Percentiles rank a stretch among this genome's conserved stretches.
phyloP scores from a whole-genome alignment of 139 green algal genomes.

The Chlamydomonas incerta region DNA sequence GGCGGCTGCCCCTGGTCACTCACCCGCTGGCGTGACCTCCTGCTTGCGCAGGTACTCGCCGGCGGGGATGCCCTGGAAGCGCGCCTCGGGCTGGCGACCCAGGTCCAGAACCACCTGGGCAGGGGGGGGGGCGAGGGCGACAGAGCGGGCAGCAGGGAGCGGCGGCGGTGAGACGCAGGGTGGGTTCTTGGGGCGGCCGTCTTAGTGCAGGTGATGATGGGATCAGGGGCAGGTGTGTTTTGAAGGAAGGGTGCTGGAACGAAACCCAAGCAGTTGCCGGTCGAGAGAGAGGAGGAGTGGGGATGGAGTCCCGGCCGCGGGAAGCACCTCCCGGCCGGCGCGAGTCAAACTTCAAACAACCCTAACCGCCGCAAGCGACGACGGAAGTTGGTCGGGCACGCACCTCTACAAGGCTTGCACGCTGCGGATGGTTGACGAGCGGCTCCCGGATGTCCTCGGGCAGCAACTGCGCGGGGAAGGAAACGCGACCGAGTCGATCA shows the following conservation, averaged over 20 bases:
- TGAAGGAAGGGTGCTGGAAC: too few relatives aligned
- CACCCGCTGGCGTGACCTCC: conserved; percentile 35
- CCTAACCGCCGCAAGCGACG: neutral
- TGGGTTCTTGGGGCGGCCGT: too few relatives aligned
- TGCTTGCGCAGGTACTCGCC: conserved; percentile 63
- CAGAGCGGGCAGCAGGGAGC: neutral
- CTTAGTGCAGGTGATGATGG: too few relatives aligned
- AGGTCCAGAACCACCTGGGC: conserved; percentile 89
- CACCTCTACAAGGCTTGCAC: conserved; percentile 83
- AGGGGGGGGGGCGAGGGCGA: neutral
- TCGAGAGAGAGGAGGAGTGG: too few relatives aligned
- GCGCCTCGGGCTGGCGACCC: conserved; percentile 75
- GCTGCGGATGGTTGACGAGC: conserved; percentile 77
- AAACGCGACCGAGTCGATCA: neutral
- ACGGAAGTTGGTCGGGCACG: neutral
- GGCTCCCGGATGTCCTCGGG: conserved; percentile 77
- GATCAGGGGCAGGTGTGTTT: too few relatives aligned
- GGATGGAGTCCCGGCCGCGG: too few relatives aligned
- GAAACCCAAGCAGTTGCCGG: too few relatives aligned
- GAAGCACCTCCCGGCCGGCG: too few relatives aligned
- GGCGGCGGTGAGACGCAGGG: neutral
- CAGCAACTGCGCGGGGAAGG: conserved; percentile 69
- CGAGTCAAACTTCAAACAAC: neutral
- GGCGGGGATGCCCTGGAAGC: conserved; percentile 68
- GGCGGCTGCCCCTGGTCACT: too few relatives aligned